phyloP scores from a whole-genome alignment of 2,329 filamentous ascomycete genomes.

The Hymenoscyphus infarciens region DNA sequence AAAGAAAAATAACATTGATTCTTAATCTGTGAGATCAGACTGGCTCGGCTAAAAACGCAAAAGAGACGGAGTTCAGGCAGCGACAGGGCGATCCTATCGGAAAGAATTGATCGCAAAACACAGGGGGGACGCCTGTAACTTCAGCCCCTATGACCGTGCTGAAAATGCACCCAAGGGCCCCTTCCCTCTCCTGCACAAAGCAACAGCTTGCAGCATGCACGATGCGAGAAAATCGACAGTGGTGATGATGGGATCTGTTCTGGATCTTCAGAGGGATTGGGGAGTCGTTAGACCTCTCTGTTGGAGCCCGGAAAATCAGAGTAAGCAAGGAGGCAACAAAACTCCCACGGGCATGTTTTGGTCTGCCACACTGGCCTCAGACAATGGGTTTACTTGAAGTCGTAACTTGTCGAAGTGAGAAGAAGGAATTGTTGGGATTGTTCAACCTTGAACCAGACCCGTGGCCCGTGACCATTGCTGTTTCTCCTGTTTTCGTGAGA shows the following conservation, averaged over 20 bases:
- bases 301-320: too few relatives aligned
- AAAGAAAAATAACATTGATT: neutral
- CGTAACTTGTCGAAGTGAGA: neutral
- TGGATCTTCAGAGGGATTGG: neutral
- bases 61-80: neutral
- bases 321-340: too few relatives aligned
- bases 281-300: neutral
- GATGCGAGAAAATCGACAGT: conserved; percentile 9
- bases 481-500: conserved; percentile 1
- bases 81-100: conserved; percentile 7
- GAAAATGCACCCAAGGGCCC: neutral
- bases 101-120: conserved; percentile 6
- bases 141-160: conserved; percentile 1
- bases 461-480: conserved; percentile 1
- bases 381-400: neutral
- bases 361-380: neutral
- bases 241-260: neutral
- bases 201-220: conserved; percentile 10
- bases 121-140: conserved; percentile 2
- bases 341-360: too few relatives aligned
- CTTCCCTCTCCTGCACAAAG: conserved; percentile 3
- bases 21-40: neutral
- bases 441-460: conserved; percentile 1
- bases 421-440: neutral
- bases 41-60: neutral